phyloP scores from a whole-genome alignment of 176 grass and related monocot genomes.

The Rhipidocladum racemiflorum region DNA sequence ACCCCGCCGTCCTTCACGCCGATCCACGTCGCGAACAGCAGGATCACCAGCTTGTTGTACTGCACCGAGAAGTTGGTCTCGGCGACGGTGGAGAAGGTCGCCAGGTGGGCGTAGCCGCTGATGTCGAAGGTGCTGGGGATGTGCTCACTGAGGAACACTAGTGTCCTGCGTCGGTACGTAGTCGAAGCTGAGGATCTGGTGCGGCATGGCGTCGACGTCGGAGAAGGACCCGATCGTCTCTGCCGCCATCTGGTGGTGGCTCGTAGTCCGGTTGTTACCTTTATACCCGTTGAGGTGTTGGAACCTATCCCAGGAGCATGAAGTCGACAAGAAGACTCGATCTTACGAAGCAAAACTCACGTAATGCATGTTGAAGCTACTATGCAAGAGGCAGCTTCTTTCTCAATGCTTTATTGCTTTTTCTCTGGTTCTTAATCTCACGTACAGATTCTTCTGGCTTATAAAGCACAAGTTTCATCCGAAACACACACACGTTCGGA shows the following conservation, averaged over 20 bases:
- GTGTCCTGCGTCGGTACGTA: constrained; percentile 48
- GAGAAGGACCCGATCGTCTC: constrained; percentile 44
- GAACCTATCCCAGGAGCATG: no score
- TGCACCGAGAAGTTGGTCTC: constrained; percentile 74
- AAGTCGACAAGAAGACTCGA: no score
- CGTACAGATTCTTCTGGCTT: no score
- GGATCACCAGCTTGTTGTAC: constrained; percentile 68
- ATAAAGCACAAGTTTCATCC: no score
- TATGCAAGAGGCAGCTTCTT: no score
- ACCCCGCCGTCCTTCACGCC: constrained; percentile 34
- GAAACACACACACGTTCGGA: no score
- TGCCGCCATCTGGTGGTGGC: constrained; percentile 22
- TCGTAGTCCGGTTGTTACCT: no score
- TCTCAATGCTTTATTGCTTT: no score
- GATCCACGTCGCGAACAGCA: constrained; percentile 67
- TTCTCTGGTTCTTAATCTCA: no score
- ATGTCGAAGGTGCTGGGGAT: constrained; percentile 58
- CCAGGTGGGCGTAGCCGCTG: constrained; percentile 39
- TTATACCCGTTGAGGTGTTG: no score
- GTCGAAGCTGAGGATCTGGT: constrained; percentile 53
- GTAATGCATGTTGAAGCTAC: no score
- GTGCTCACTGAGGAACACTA: constrained; percentile 62
- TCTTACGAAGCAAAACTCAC: no score
- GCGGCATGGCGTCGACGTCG: constrained; percentile 26
- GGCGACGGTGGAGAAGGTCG: constrained; percentile 45